Base-by-base conservation (phyloP, 257 asterid species). In the Paulownia fortunei region DNA sequence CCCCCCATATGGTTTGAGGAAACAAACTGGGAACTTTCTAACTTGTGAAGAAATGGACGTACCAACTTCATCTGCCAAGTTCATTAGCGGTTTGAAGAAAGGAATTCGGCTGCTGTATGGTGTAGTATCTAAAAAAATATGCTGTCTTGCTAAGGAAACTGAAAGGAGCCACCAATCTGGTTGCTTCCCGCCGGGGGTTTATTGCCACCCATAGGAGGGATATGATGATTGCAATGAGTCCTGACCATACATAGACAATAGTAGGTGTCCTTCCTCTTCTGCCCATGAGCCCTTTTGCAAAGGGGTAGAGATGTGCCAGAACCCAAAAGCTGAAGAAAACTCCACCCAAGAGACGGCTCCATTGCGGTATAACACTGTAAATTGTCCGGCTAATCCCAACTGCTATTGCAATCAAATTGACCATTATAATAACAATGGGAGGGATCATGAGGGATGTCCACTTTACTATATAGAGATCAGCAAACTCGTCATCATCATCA, bases 241-340 rank as follows among this genome's bases (percentile, higher is more conserved):
- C 93, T 0, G 93, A 87, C 93, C 93, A 89, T 0, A 89, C 93
- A 41, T 68, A 89, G 6, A 87, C 89, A 15, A 89, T 87, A 27
- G 93, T 89, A 0, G 93, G 91, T 7, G 93, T 85, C 67, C 88
- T 83, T 15, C 93, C 93, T 56, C 88, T 77, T 75, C 93, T 81
- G 3, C 93, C 93, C 93, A 89, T 89, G 9, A 89, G 81, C 73
- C 93, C 93, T 80, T 89, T 89, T 0, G 93, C 93, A 3, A 89
- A 89, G 3, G 93, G 93, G 68, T 89, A 87, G 11, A 87, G 67
- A 87, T 89, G 93, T n/a, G 90, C 91, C 67, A 87, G 76, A 21
- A 89, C 93, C 93, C 92, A 88, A 79, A 88, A 88, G 62, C 90
- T 84, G 69, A 88, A 88, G 90, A 88, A 88, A 19, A 84, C 88